phyloP scores from a whole-genome alignment of 2,329 filamentous ascomycete genomes.

The Chalaropsis ovoidea region DNA sequence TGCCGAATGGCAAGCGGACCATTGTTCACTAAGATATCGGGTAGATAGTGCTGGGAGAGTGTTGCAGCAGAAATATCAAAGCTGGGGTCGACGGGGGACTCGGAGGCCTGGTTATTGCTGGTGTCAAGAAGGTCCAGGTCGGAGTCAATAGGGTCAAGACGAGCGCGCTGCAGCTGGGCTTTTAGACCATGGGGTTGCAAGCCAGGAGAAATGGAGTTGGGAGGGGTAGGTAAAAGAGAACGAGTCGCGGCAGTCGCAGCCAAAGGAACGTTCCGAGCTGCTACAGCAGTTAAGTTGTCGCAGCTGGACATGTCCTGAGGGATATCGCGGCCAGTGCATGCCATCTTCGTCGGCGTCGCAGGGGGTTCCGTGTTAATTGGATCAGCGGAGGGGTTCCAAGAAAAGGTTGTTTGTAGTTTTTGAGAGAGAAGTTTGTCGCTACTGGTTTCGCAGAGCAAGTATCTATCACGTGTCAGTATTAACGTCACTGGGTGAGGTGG shows the following conservation, averaged over 20 bases:
- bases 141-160: slow-evolving; percentile 61
- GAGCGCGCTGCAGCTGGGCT: slow-evolving; percentile 50
- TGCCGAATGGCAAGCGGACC: slow-evolving; percentile 89
- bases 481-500: too few species aligned
- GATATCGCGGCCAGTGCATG: slow-evolving; percentile 59
- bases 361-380: background rate
- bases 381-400: background rate
- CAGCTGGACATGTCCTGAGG: slow-evolving; percentile 49
- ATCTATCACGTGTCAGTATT: too few species aligned
- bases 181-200: slow-evolving; percentile 73
- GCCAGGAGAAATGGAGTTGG: slow-evolving; percentile 86
- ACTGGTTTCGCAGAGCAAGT: background rate
- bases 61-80: slow-evolving; percentile 76
- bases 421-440: background rate
- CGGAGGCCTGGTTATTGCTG: slow-evolving; percentile 31
- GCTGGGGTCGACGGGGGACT: slow-evolving; percentile 54
- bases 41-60: slow-evolving; percentile 81
- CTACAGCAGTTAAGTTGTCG: slow-evolving; percentile 66
- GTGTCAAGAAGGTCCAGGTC: slow-evolving; percentile 74
- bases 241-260: slow-evolving; percentile 46
- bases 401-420: background rate
- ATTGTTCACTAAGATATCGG: slow-evolving; percentile 78
- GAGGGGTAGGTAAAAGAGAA: slow-evolving; percentile 72
- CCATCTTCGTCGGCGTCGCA: slow-evolving; percentile 30
- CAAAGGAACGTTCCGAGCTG: slow-evolving; percentile 52